Evolutionary conservation across 768 basidiomycete species (phyloP), one percentile per base, ranked within the genome.

Genomic region (Suillus alpinus): DNA sequence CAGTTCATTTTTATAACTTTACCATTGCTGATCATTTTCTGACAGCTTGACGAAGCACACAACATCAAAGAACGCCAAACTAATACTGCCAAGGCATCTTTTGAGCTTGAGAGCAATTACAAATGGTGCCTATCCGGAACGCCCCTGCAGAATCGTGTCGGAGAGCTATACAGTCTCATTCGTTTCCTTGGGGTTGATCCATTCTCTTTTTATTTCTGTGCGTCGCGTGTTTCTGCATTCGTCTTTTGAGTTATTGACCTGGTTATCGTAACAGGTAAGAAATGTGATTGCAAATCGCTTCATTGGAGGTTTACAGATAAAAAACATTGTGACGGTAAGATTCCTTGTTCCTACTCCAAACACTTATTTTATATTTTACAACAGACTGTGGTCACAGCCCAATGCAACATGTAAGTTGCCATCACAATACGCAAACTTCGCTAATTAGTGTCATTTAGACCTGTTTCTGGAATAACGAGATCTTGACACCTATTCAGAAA

Each of bases 121-220:
- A 86, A 86, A 62, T 99, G 97, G 97, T 99, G 97, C 75, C 79
- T 99, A 32, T 97, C 95, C 36, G 95, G 95, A 6, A 98, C 96
- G 6, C 96, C 96, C 0, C 78, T 99, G 9, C 96, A 99, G 73
- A 98, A 98, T 69, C 89, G 97, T 65, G 97, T 99, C n/a, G 97
- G 97, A 64, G 97, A 99, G 72, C 76, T 99, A 55, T 99, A 99
- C 77, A 97, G 95, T 72, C 83, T 97, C 46, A 85, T 98, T 49
- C 81, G 92, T 63, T 97, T 98, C 78, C 74, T 96, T 56, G 94
- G 94, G n/a, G 92, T 91, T 32, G 92, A 95, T 72, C 94, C 93
- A 0, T 95, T 93, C 71, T 88, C 93, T 3, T 91, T 83, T 74
- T 96, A 95, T 75, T 96, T 94, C 74, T 97, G 94, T 89, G 67